Evolutionary conservation across 2,329 filamentous ascomycete genomes (phyloP), one percentile per base, ranked within the genome.

Genomic region (Talaromyces sp.): DNA sequence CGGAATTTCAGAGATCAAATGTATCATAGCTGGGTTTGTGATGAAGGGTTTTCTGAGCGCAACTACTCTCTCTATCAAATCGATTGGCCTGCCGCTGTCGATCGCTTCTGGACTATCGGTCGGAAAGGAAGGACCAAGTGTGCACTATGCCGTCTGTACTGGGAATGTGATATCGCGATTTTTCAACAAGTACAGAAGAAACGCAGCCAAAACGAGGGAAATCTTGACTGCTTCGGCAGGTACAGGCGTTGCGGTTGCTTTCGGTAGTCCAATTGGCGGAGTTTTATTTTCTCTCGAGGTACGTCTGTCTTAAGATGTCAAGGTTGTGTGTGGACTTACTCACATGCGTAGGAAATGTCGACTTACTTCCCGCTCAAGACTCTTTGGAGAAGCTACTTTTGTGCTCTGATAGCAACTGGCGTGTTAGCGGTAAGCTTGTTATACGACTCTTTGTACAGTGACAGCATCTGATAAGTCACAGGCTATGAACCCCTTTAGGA

Each of bases 1-100:
- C 13, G 95, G 95, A 47, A 99, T 99, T 66, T 97, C 93, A 13
- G 95, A 99, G 81, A 99, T 99, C 84, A 99, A 99, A 79, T 97
- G 93, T 79, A 98, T 99, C 75, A 97, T 99, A 74, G 95, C 94
- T 4, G 95, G 95, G 2, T 99, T 99, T 76, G 92, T 98, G 59
- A 99, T 99, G 95, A 97, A 98, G 79, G 95, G 93, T 0, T 99
- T 99, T 74, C 84, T 99, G 17, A 93, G 94, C 22, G 89, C 90
- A 72, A 93, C 92, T 86, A 98, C 95, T 5, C 82, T 99, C 36
- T 78, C 95, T 67, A 98, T 99, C 80, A 99, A 99, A 80, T 96
- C 93, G 0, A 87, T 98, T 64, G 91, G 91, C 27, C 82, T 99
- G 58, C 95, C 95, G 1, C 82, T 99, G 53, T 91, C 94, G 51